phyloP scores from a whole-genome alignment of 108 stramenopile genomes.

The Skeletonema tropicum region DNA sequence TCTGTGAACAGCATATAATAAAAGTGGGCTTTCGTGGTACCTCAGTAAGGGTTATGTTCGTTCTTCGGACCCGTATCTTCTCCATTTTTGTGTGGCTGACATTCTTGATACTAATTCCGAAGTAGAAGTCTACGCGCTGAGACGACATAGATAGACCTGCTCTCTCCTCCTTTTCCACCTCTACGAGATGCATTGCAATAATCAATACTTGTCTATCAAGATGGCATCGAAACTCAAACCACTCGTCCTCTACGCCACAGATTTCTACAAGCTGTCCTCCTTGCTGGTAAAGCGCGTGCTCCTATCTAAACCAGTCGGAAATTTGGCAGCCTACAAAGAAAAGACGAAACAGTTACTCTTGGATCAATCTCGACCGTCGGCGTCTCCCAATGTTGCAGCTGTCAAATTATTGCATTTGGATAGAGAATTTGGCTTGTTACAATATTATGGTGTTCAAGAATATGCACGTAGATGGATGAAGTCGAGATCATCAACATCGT shows the following conservation, averaged over 20 bases:
- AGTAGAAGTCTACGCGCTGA: too few relatives aligned
- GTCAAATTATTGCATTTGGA: constrained; percentile 27
- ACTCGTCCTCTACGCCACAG: constrained; percentile 19
- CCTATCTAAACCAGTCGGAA: constrained; percentile 23
- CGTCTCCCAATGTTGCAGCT: constrained; percentile 26
- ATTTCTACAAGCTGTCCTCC: constrained; percentile 23
- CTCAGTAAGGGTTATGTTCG: too few relatives aligned
- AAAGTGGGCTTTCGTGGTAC: too few relatives aligned
- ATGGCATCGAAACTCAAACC: constrained; percentile 7
- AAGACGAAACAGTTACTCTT: constrained; percentile 23
- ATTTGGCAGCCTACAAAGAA: constrained; percentile 11
- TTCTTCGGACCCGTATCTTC: too few relatives aligned
- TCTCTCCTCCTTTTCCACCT: too few relatives aligned
- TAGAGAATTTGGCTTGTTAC: constrained; percentile 24
- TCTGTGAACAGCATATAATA: too few relatives aligned
- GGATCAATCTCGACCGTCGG: constrained; percentile 9
- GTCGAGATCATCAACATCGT: neutral
- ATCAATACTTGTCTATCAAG: too few relatives aligned
- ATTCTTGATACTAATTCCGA: too few relatives aligned
- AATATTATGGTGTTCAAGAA: constrained; percentile 30
- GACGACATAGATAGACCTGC: too few relatives aligned
- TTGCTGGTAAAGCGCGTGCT: constrained; percentile 25
- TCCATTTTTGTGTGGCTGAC: too few relatives aligned
- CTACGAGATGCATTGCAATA: too few relatives aligned
- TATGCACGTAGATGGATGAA: constrained; percentile 26